A percentile compares a stretch with the other conserved stretches of the same genome.
Evolutionary conservation across 495 filamentous ascomycete species (phyloP).

Genomic region (Penicillium salamii): DNA sequence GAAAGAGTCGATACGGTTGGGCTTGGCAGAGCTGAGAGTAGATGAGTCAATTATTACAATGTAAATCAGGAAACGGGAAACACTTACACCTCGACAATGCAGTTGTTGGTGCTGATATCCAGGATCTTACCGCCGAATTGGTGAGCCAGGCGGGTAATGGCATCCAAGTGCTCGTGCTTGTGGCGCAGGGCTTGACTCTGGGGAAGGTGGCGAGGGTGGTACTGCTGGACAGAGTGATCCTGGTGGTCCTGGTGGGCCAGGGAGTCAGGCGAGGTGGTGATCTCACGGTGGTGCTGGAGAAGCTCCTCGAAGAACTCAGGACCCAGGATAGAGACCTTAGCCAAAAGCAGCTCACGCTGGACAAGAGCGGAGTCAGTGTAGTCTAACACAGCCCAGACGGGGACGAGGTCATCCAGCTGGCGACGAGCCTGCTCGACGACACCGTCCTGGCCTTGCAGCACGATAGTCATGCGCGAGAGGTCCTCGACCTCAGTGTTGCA

Average conservation of each 20-base stretch:
- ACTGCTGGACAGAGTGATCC: constrained; percentile 41
- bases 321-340: constrained; percentile 91
- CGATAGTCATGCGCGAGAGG: constrained; percentile 96
- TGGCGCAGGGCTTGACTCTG: constrained; percentile 84
- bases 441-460: constrained; percentile 90
- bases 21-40: constrained; percentile 76
- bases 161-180: constrained; percentile 95
- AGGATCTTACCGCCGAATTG: constrained; percentile 97
- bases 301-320: constrained; percentile 98
- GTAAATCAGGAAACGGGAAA: not conserved
- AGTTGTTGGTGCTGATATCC: constrained; percentile 97
- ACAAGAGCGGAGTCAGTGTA: constrained; percentile 93
- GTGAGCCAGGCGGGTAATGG: constrained; percentile 91
- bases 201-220: constrained; percentile 82
- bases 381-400: constrained; percentile 97
- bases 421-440: constrained; percentile 96
- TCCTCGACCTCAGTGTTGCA: constrained; percentile 98
- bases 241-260: constrained; percentile 29
- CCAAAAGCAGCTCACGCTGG: constrained; percentile 92
- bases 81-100: constrained; percentile 94
- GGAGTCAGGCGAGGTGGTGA: constrained; percentile 47
- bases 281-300: constrained; percentile 85
- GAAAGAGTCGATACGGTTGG: constrained; percentile 90
- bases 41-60: not conserved
- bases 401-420: constrained; percentile 93